phyloP scores from a whole-genome alignment of 345 rosid species.

The Turritis glabra region DNA sequence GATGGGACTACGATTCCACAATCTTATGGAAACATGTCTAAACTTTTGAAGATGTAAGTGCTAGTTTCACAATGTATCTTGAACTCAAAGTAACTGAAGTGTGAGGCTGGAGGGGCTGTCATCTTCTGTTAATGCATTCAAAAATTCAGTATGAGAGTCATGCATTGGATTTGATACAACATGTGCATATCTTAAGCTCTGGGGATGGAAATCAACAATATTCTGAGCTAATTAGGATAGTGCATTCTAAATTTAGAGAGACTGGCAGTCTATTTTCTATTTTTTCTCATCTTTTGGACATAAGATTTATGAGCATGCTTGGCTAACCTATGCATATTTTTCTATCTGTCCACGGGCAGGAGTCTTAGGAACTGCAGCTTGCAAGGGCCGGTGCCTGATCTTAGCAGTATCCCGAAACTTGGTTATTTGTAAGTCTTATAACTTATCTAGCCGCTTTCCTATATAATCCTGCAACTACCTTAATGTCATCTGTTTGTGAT shows the following conservation, averaged over 20 bases:
- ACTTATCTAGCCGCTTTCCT: slow-evolving; percentile 13
- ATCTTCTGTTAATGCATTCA: not conserved
- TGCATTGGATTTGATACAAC: not conserved
- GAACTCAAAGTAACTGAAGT: slow-evolving; percentile 6
- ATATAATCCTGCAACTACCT: not conserved
- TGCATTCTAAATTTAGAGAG: not conserved
- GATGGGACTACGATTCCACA: slow-evolving; percentile 71
- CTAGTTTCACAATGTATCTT: slow-evolving; percentile 13
- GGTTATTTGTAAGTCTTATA: slow-evolving; percentile 75
- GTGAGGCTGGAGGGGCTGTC: slow-evolving; percentile 8
- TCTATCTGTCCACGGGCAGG: slow-evolving; percentile 48
- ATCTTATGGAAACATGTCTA: slow-evolving; percentile 72
- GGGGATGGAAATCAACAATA: not conserved
- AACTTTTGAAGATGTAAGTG: slow-evolving; percentile 86
- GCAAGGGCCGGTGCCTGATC: slow-evolving; percentile 86
- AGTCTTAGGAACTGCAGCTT: slow-evolving; percentile 87
- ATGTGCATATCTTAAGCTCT: not conserved
- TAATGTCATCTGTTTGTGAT: slow-evolving; percentile 15
- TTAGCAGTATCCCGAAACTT: slow-evolving; percentile 70
- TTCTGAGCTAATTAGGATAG: not conserved
- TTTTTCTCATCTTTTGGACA: not conserved
- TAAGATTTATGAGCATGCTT: not conserved
- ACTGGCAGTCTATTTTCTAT: not conserved
- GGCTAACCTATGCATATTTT: slow-evolving; percentile 5
- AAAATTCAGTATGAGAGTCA: not conserved